These are phyloP conservation scores for Mortierella sp. DNA, from an alignment of 371 early-diverging fungal species.

Conservation along the genomic window DNA sequence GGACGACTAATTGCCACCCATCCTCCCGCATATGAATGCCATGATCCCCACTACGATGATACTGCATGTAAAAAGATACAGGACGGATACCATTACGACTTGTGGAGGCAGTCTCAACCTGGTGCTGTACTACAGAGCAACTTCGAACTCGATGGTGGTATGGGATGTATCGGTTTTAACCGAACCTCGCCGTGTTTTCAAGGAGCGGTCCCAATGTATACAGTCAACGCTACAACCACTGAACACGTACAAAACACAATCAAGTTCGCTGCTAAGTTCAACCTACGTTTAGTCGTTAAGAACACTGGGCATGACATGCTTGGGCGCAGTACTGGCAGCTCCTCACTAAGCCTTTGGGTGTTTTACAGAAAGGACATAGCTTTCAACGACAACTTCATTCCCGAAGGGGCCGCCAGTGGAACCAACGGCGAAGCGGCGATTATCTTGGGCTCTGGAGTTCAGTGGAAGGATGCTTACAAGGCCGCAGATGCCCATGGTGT, in stretches of 20 bases:
- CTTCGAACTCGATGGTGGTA: slow-evolving; percentile 16
- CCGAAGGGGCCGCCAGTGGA: slow-evolving; percentile 12
- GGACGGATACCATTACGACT: slow-evolving; percentile 10
- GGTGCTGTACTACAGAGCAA: slow-evolving; percentile 24
- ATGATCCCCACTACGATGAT: slow-evolving; percentile 27
- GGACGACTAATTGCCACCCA: slow-evolving; percentile 24
- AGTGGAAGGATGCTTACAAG: slow-evolving; percentile 32
- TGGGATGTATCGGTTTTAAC: slow-evolving; percentile 25
- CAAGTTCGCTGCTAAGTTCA: slow-evolving; percentile 56
- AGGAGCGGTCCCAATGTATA: slow-evolving; percentile 32
- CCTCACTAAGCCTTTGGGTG: slow-evolving; percentile 58
- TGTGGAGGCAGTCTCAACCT: slow-evolving; percentile 21
- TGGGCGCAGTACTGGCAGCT: slow-evolving; percentile 56
- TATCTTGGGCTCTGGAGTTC: slow-evolving; percentile 22
- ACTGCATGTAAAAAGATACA: slow-evolving; percentile 16
- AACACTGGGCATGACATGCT: slow-evolving; percentile 62
- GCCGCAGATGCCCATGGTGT: slow-evolving; percentile 12
- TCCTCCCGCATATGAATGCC: slow-evolving; percentile 25
- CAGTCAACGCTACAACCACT: slow-evolving; percentile 25
- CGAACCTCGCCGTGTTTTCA: slow-evolving; percentile 22
- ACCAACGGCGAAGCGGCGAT: slow-evolving; percentile 11
- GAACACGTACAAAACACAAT: slow-evolving; percentile 50
- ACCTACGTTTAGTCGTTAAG: slow-evolving; percentile 58
- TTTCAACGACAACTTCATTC: slow-evolving; percentile 18
- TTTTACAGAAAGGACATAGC: slow-evolving; percentile 50